phyloP scores from a whole-genome alignment of 176 grass and related monocot genomes.

The Oryza glumipatula region DNA sequence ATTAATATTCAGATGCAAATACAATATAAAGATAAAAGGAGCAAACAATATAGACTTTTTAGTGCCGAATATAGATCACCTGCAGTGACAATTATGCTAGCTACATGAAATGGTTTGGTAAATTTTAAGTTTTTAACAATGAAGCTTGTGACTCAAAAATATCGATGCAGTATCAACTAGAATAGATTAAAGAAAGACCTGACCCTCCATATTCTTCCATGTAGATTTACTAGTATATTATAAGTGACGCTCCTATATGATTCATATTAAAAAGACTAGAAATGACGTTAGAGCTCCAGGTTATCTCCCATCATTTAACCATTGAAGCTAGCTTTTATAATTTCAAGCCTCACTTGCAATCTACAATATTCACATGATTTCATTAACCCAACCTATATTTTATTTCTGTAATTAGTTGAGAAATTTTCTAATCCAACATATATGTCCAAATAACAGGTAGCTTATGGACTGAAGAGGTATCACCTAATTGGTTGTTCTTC shows the following conservation, averaged over 20 bases:
- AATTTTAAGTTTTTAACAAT: background rate
- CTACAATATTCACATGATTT: background rate
- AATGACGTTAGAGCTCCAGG: background rate
- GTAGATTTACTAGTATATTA: background rate
- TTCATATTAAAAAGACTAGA: background rate
- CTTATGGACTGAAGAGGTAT: background rate
- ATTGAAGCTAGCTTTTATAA: background rate
- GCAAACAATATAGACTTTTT: background rate
- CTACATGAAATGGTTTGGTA: background rate
- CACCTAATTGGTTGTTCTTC: slow-evolving; percentile 10
- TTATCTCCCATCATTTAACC: background rate
- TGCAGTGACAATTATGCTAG: background rate
- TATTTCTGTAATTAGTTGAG: background rate
- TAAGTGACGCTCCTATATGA: slow-evolving; percentile 7
- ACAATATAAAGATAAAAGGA: slow-evolving; percentile 18
- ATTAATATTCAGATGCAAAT: slow-evolving; percentile 9
- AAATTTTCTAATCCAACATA: background rate
- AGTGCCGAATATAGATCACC: background rate
- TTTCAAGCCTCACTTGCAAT: slow-evolving; percentile 13
- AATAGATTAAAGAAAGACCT: background rate
- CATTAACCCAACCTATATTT: slow-evolving; percentile 9
- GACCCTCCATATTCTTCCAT: background rate
- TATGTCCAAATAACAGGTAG: background rate
- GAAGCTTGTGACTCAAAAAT: slow-evolving; percentile 14
- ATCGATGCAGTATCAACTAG: slow-evolving; percentile 5